Evolutionary conservation across 805 yeast species (phyloP), one percentile per base, ranked within the genome.

Genomic region (Kregervanrija pseudodelftensis): DNA sequence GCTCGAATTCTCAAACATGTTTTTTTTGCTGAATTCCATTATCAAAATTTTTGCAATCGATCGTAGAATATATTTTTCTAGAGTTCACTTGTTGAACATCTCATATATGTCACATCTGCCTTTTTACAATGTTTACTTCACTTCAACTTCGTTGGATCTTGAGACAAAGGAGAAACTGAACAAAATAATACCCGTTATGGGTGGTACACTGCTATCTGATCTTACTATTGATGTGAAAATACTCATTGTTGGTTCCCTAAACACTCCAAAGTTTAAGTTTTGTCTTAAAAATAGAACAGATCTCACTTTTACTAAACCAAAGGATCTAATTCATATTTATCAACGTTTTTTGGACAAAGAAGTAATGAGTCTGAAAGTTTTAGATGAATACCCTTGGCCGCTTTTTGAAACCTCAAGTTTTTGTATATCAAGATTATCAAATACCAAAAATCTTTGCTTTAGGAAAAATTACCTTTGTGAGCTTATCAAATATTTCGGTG

Each of bases 221-320:
- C 61, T 83, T 51, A 77, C 81, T 67, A 74, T 79, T 40, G 80
- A 79, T 56, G 81, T 77, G 2, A 70, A 74, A 43, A 74, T 75
- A 36, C 60, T 84, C 22, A 68, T 84, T 5, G 80, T 82, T 30
- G 88, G 87, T 1, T 70, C 69, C 36, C 64, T 74, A 30, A 64
- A 69, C 45, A 77, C 84, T 0, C 80, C 76, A 28, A 80, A 80
- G 56, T 78, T 72, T 58, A 63, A 62, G 41, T 80, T 68, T 55
- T 71, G 77, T 44, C 70, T 77, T 1, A 63, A 68, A 45, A 65
- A 68, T 45, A 62, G 86, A 44, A 63, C 66, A 41, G 90, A 85
- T 61, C 70, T 87, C 31, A 60, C 60, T 37, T 78, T 86, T 51
- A 57, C 86, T 13, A 57, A 63, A 11, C 73, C 79, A 0, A 68